Base-by-base conservation (phyloP, 164 flowering plant genomes). In the Malania oleifera region DNA sequence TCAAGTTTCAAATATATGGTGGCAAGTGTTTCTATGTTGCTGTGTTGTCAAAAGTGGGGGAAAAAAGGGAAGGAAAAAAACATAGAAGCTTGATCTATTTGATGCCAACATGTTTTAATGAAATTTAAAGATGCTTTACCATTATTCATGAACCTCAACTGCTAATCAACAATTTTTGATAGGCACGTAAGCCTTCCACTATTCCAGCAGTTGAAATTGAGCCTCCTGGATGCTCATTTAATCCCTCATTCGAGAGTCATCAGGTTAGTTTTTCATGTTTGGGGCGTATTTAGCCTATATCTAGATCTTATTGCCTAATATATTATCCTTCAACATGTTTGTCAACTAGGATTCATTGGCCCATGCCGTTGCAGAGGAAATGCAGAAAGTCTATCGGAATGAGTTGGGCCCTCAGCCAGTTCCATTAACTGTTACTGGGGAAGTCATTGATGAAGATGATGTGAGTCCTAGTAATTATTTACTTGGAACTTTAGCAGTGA, bases 191-290 rank as follows among this genome's bases (percentile, higher is more conserved):
- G 74, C 64, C 80, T 52, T 74, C 89, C 9, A 17, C 68, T 52
- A 86, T 93, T 69, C 96, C 97, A 56, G 96, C 97, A 4, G 95
- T 93, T 15, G 99, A 93, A 78, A 81, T 93, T 57, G 96, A 93
- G 56, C 87, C 87, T 53, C 78, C 87, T 20, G 97, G 99, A 26
- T 93, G 96, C 67, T 93, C 99, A 35, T 93, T 67, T 62, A 93
- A 93, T 75, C 99, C 99, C 25, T 54, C 88, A 47, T 66, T 66
- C 69, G 91, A 90, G 38, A 83, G 79, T 67, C 97, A 93, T 75
- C 92, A 93, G 86, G 99, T 89, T 54, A 25, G 34, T 60, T 61
- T 20, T 59, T 57, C n/a, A 17, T 9, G 20, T 22, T 52, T 23
- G 3, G n/a, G n/a, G n/a, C n/a, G 18, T 10, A 56, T 28, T 5